phyloP scores from a whole-genome alignment of 2,329 filamentous ascomycete species.

The Cercospora zeae-maydis region DNA sequence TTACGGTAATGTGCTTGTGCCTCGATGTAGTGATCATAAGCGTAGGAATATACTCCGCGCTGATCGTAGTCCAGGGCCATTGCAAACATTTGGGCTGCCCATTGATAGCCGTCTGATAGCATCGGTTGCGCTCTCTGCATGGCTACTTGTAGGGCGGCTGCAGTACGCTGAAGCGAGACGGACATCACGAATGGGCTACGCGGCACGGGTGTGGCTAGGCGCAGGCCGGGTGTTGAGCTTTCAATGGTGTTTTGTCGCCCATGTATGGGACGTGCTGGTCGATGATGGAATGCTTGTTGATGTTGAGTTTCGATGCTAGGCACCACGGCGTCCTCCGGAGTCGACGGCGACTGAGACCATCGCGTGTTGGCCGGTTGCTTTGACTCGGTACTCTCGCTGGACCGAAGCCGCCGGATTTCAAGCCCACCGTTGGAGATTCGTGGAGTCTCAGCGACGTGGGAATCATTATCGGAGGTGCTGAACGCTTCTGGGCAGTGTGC shows the following conservation, averaged over 20 bases:
- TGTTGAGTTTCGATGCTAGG: not conserved
- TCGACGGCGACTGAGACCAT: not conserved
- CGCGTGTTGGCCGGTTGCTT: not conserved
- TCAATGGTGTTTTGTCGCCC: not conserved
- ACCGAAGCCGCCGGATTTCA: not conserved
- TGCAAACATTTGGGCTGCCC: not conserved
- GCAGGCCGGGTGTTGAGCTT: not conserved
- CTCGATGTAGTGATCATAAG: not conserved
- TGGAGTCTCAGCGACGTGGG: not conserved
- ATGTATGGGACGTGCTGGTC: not conserved
- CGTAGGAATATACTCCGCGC: conserved; percentile 1
- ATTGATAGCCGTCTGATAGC: not conserved
- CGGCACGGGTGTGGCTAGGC: not conserved
- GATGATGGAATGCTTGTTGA: not conserved
- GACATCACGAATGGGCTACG: not conserved
- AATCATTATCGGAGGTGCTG: not conserved
- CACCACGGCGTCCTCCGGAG: not conserved
- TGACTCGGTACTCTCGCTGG: not conserved
- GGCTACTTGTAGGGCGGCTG: not conserved
- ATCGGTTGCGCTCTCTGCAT: not conserved
- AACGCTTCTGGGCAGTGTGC: not conserved
- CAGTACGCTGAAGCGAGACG: not conserved
- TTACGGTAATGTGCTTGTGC: not conserved
- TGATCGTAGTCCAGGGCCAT: not conserved
- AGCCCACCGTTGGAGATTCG: not conserved